phyloP scores from a whole-genome alignment of 2,329 filamentous ascomycete species.

The Pyrenochaeta sp. region DNA sequence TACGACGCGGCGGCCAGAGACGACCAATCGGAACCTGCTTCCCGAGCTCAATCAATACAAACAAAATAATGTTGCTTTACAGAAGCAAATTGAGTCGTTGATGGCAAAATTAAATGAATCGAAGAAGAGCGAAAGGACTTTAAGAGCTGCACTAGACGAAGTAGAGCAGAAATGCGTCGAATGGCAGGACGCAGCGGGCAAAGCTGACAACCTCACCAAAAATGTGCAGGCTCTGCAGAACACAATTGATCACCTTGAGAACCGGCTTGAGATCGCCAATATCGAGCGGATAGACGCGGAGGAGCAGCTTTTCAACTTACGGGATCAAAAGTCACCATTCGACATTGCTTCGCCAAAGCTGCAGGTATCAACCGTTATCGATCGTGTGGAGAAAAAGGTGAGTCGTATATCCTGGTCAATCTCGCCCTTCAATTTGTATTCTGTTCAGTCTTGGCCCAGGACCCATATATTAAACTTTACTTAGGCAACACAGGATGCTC shows the following conservation, averaged over 20 bases:
- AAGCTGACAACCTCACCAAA: constrained; percentile 36
- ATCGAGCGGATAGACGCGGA: constrained; percentile 53
- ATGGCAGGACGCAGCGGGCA: constrained; percentile 37
- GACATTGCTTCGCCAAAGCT: constrained; percentile 23
- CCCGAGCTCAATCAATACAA: constrained; percentile 51
- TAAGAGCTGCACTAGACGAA: constrained; percentile 40
- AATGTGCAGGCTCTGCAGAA: constrained; percentile 44
- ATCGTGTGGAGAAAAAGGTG: constrained; percentile 1
- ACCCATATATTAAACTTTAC: background rate
- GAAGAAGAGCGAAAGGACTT: constrained; percentile 44
- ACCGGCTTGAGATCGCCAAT: constrained; percentile 51
- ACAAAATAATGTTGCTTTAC: constrained; percentile 45
- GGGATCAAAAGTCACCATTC: constrained; percentile 37
- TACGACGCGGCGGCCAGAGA: constrained; percentile 42
- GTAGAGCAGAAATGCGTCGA: constrained; percentile 42
- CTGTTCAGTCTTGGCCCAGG: too few species aligned
- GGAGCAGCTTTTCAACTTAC: constrained; percentile 45
- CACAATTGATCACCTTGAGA: constrained; percentile 50
- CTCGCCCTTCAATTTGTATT: too few species aligned
- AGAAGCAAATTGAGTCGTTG: constrained; percentile 49
- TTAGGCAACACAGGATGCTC: constrained; percentile 14
- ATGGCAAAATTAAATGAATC: constrained; percentile 52
- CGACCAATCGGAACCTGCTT: constrained; percentile 43
- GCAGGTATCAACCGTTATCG: background rate
- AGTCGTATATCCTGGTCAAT: background rate